These are phyloP conservation scores for Naganishia friedmannii DNA, from an alignment of 768 basidiomycete species.

Conservation along the genomic window DNA sequence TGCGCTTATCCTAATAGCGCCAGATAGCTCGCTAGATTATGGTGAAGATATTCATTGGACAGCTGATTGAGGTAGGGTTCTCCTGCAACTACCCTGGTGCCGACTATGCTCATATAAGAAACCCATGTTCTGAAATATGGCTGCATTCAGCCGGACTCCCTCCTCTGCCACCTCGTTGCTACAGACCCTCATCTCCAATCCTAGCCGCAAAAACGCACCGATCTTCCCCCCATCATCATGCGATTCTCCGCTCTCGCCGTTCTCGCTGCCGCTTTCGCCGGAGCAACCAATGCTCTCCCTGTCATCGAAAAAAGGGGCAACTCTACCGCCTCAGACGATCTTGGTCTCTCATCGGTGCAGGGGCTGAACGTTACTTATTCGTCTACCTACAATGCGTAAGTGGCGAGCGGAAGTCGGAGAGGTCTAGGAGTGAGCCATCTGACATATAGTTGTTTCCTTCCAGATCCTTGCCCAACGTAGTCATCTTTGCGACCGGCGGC, in stretches of 20 bases:
- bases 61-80: not conserved
- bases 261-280: not conserved
- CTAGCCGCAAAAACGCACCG: not conserved
- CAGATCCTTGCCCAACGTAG: slow-evolving; percentile 33
- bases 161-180: not conserved
- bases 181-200: not conserved
- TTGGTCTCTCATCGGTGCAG: slow-evolving; percentile 2
- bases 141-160: not conserved
- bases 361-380: slow-evolving; percentile 12
- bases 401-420: too few relatives aligned
- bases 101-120: too few relatives aligned
- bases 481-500: slow-evolving; percentile 38
- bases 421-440: too few relatives aligned
- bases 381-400: slow-evolving; percentile 5
- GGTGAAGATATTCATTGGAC: not conserved
- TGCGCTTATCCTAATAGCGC: not conserved
- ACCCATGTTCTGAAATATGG: too few relatives aligned
- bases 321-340: not conserved
- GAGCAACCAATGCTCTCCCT: slow-evolving; percentile 1
- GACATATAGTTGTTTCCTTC: too few relatives aligned
- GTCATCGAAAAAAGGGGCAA: slow-evolving; percentile 10
- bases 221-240: not conserved
- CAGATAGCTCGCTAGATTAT: not conserved
- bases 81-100: too few relatives aligned
- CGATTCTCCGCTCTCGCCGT: slow-evolving; percentile 2